Evolutionary conservation across 192 early-diverging fungal genomes (phyloP), one percentile per base, ranked within the genome.

Genomic region (Coemansia aciculifera): DNA sequence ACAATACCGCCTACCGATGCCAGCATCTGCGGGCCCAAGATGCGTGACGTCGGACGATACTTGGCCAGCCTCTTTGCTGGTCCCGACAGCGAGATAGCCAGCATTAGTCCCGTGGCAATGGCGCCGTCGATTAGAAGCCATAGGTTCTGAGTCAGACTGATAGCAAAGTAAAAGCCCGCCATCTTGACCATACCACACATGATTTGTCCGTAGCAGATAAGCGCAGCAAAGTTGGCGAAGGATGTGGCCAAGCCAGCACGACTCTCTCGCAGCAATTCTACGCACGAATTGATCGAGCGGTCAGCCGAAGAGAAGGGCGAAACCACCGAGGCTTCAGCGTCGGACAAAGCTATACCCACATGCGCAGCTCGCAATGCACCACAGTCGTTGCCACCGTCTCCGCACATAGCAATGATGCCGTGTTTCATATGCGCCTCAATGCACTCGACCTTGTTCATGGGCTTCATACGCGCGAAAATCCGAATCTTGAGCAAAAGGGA

Each of bases 351-450:
- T 24, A 94, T 73, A 44, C 92, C 92, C 43, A 87, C 91, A 59
- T 94, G 92, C 8, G 91, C 86, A 21, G 91, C 90, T 44, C 91
- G 89, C 56, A 94, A 75, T 8, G 92, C 91, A 29, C 90, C 90
- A 64, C 89, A 90, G 71, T 94, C 92, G 70, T 94, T 94, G 42
- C 90, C 91, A 74, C 92, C 92, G 64, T 94, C 92, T 62, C 92
- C 92, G 74, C 90, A 90, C 92, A 94, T 94, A 36, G 88, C 90
- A 12, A 88, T 90, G 63, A 93, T 87, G n/a, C 83, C 87, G 37
- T 81, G 82, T 63, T 88, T 87, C 90, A 93, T 92, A 62, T 92
- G 91, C 21, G 87, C 72, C 63, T 88, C 77, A 39, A 92, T 85
- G 72, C 90, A 91, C 27, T 83, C 67, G 15, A 92, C 87, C 77